Percentiles rank a stretch among this genome's conserved stretches.
Evolutionary conservation across 2,329 filamentous ascomycete species (phyloP).

Genomic region (Amylocarpus encephaloides): DNA sequence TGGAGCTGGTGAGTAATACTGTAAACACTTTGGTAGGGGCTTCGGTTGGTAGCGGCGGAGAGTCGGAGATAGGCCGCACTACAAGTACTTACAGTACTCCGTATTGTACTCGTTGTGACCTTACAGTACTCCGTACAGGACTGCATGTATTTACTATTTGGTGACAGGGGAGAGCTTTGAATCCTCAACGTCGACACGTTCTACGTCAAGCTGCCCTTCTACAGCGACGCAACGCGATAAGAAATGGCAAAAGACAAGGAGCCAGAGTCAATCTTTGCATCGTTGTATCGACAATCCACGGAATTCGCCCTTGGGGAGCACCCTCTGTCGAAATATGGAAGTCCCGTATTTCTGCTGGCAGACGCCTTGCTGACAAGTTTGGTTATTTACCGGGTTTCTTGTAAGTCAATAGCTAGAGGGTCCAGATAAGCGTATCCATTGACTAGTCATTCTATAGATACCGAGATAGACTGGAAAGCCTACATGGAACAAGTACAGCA

Average conservation of each 20-base stretch:
- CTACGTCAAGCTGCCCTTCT: not conserved
- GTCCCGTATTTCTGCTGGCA: constrained; percentile 21
- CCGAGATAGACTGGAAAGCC: constrained; percentile 94
- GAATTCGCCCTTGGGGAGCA: constrained; percentile 25
- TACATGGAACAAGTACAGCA: constrained; percentile 92
- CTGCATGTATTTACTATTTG: too few species aligned
- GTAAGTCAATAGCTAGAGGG: constrained; percentile 14
- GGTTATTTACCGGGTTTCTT: constrained; percentile 28
- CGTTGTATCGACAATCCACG: constrained; percentile 18
- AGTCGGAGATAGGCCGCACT: too few species aligned
- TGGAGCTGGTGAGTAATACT: not conserved
- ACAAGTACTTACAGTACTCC: too few species aligned
- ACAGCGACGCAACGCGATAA: not conserved
- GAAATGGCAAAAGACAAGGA: constrained; percentile 9
- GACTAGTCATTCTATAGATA: constrained; percentile 51
- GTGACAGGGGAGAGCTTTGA: not conserved
- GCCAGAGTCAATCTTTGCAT: constrained; percentile 6
- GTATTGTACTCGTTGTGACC: too few species aligned
- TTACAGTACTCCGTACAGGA: too few species aligned
- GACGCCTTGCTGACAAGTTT: constrained; percentile 27
- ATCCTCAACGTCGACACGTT: not conserved
- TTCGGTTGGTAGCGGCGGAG: too few species aligned
- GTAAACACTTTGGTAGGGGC: too few species aligned
- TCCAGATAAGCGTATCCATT: not conserved
- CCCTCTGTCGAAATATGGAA: constrained; percentile 25